Evolutionary conservation across 202 grass and related monocot genomes (phyloP).

Genomic region (Setaria viridis): DNA sequence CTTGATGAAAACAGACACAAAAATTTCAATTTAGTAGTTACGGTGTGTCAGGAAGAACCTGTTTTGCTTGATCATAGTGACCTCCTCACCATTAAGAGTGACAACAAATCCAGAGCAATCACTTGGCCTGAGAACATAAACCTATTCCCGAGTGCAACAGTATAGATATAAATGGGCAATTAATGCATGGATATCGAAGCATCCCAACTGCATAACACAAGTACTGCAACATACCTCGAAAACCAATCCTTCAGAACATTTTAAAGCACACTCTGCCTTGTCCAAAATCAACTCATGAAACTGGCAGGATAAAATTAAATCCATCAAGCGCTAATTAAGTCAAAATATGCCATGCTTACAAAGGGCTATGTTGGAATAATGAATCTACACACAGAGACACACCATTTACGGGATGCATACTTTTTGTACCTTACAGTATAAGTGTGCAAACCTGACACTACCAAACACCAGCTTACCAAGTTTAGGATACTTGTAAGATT

Average conservation of each 20-base stretch:
- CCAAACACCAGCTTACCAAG: too few relatives aligned
- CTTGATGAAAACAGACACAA: background rate
- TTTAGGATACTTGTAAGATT: too few relatives aligned
- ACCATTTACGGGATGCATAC: background rate
- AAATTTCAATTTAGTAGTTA: background rate
- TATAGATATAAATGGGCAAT: background rate
- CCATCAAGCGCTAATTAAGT: background rate
- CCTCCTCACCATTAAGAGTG: background rate
- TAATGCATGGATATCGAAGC: background rate
- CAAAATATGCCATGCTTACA: background rate
- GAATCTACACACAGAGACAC: background rate
- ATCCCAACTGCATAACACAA: background rate
- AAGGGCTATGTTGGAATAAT: background rate
- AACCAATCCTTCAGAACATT: background rate
- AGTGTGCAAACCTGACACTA: background rate
- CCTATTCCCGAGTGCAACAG: background rate
- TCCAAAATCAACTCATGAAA: constrained; percentile 32
- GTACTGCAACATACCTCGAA: constrained; percentile 11
- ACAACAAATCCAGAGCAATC: background rate
- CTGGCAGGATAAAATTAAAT: background rate
- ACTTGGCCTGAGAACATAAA: constrained; percentile 14
- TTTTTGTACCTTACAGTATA: background rate
- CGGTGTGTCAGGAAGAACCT: background rate
- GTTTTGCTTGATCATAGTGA: background rate
- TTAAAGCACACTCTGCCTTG: background rate